These are phyloP conservation scores for Talaromyces sp. DNA, from an alignment of 2,329 filamentous ascomycete genomes.

Conservation along the genomic window DNA sequence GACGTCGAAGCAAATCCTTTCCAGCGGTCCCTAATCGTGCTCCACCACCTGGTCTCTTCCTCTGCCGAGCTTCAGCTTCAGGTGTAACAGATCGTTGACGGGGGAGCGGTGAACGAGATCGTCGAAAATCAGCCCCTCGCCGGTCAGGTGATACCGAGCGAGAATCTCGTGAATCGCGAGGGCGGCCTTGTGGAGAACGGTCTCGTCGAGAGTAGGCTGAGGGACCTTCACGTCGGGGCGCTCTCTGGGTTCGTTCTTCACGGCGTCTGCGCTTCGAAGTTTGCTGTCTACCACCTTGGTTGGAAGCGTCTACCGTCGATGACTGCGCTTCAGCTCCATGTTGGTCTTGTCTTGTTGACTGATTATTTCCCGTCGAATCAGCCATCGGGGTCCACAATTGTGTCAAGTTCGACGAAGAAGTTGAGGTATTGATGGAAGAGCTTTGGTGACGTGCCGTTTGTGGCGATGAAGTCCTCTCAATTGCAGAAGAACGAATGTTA, in stretches of 20 bases:
- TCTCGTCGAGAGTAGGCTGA: conserved; percentile 42
- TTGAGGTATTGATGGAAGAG: not conserved
- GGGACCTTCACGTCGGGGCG: conserved; percentile 37
- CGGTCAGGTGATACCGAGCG: conserved; percentile 20
- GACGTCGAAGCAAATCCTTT: conserved; percentile 39
- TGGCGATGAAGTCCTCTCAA: not conserved
- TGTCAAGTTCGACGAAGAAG: not conserved
- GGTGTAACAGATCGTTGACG: conserved; percentile 42
- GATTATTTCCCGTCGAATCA: conserved; percentile 1
- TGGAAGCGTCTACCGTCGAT: conserved; percentile 24
- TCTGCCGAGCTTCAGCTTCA: conserved; percentile 38
- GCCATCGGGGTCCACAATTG: conserved; percentile 2
- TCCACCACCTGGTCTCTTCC: conserved; percentile 48
- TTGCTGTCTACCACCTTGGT: conserved; percentile 15
- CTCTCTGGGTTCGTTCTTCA: conserved; percentile 23
- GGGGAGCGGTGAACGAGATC: conserved; percentile 42
- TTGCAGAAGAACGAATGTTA: not conserved
- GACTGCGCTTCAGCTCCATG: conserved; percentile 17
- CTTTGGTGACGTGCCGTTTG: not conserved
- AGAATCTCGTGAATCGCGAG: conserved; percentile 13
- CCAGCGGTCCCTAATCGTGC: conserved; percentile 40
- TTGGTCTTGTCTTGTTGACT: not conserved
- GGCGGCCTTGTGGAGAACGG: conserved; percentile 25
- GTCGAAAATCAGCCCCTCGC: conserved; percentile 28
- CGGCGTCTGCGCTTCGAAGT: conserved; percentile 17